phyloP scores from a whole-genome alignment of 805 yeast genomes.

The Sugiyamaella marilandica region DNA sequence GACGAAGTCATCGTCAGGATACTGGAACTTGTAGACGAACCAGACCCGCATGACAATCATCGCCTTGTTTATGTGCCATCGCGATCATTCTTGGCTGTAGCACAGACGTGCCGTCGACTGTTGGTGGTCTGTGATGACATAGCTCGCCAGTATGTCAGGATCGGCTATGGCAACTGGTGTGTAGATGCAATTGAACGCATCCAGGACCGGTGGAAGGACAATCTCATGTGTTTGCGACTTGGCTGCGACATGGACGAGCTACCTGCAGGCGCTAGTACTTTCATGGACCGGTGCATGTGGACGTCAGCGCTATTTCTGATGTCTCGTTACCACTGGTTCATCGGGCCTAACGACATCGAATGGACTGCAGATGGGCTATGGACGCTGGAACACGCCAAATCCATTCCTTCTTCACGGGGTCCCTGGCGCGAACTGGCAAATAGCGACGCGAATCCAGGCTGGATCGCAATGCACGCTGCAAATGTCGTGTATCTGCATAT shows the following conservation, averaged over 20 bases:
- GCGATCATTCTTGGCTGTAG: not conserved
- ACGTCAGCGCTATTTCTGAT: not conserved
- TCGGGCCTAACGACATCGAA: not conserved
- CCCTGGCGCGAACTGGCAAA: not conserved
- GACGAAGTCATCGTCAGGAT: not conserved
- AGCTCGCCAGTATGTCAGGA: not conserved
- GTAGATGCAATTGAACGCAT: not conserved
- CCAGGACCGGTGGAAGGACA: not conserved
- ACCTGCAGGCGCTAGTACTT: not conserved
- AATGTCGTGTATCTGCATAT: not conserved
- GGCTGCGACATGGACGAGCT: not conserved
- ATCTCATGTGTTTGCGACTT: not conserved
- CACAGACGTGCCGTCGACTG: not conserved
- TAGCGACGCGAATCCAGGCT: not conserved
- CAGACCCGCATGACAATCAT: not conserved
- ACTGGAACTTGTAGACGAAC: not conserved
- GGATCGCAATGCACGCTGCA: constrained; percentile 1
- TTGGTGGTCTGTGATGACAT: not conserved
- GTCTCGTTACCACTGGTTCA: not conserved
- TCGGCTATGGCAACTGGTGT: not conserved
- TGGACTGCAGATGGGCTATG: constrained; percentile 2
- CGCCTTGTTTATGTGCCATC: not conserved
- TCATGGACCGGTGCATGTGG: not conserved
- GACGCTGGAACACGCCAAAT: not conserved
- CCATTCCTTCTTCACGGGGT: not conserved